A percentile compares a stretch with the other conserved stretches of the same genome.
These are phyloP conservation scores for Cytospora leucostoma DNA, from an alignment of 2,329 filamentous ascomycete species.

Conservation along the genomic window DNA sequence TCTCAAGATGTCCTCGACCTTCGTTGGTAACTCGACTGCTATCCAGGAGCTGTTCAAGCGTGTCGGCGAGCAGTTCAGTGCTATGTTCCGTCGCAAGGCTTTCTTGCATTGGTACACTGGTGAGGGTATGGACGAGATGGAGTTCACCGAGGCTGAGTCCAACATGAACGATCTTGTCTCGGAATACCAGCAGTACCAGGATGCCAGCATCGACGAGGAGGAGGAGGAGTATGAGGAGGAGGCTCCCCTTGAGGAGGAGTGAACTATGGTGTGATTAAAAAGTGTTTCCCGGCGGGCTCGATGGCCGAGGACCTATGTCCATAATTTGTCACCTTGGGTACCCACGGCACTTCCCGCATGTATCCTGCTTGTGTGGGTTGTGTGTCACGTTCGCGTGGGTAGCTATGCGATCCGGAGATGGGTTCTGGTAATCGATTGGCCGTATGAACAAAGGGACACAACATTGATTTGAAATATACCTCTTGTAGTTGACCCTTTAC, in stretches of 20 bases:
- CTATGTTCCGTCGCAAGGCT: slow-evolving; percentile 99
- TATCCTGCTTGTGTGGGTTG: slow-evolving; percentile 13
- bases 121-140: slow-evolving; percentile 99
- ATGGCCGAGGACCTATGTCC: slow-evolving; percentile 23
- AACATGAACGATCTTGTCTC: slow-evolving; percentile 99
- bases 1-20: slow-evolving; percentile 98
- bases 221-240: slow-evolving; percentile 96
- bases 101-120: slow-evolving; percentile 99
- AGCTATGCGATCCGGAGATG: slow-evolving; percentile 23
- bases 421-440: slow-evolving; percentile 23
- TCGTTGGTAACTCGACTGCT: slow-evolving; percentile 98
- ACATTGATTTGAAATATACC: slow-evolving; percentile 28
- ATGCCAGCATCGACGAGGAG: slow-evolving; percentile 94
- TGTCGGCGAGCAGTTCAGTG: slow-evolving; percentile 98
- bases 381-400: slow-evolving; percentile 22
- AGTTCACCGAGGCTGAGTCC: slow-evolving; percentile 99
- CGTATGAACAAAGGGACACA: slow-evolving; percentile 17
- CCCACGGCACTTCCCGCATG: slow-evolving; percentile 18
- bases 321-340: slow-evolving; percentile 25
- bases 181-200: slow-evolving; percentile 99
- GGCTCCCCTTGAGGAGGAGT: slow-evolving; percentile 68
- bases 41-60: slow-evolving; percentile 99
- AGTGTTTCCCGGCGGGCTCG: slow-evolving; percentile 15
- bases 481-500: slow-evolving; percentile 25
- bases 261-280: slow-evolving; percentile 32